phyloP scores from a whole-genome alignment of 2,329 filamentous ascomycete genomes.

The Pseudogymnoascus sp. region DNA sequence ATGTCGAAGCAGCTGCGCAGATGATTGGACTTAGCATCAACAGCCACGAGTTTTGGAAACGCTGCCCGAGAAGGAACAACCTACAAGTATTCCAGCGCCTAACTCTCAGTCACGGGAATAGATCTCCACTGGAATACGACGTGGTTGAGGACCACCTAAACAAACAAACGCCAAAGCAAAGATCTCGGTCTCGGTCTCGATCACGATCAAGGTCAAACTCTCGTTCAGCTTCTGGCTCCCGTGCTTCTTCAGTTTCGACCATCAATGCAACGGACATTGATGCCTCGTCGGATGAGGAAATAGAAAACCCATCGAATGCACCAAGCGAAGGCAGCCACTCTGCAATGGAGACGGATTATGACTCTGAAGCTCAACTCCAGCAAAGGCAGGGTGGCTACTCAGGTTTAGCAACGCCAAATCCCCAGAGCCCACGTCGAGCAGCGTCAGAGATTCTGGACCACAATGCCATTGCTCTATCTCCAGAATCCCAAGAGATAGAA shows the following conservation, averaged over 20 bases:
- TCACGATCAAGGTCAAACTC: slow-evolving; percentile 26
- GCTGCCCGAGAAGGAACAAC: slow-evolving; percentile 43
- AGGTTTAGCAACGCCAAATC: not conserved
- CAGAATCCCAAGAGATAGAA: not conserved
- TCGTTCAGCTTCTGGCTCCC: not conserved
- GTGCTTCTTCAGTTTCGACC: not conserved
- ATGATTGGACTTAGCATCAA: slow-evolving; percentile 44
- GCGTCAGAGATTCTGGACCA: not conserved
- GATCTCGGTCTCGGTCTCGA: slow-evolving; percentile 13
- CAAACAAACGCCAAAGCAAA: slow-evolving; percentile 5
- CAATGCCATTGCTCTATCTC: not conserved
- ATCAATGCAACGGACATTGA: slow-evolving; percentile 9
- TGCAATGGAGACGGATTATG: not conserved
- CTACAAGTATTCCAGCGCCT: slow-evolving; percentile 41
- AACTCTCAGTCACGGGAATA: slow-evolving; percentile 18
- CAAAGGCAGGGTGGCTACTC: not conserved
- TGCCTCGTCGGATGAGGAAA: not conserved
- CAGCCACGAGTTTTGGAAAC: slow-evolving; percentile 43
- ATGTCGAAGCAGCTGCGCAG: slow-evolving; percentile 46
- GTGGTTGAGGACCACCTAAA: slow-evolving; percentile 25
- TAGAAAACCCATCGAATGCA: not conserved
- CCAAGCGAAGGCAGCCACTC: slow-evolving; percentile 13
- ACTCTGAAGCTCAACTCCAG: not conserved
- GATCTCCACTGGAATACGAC: slow-evolving; percentile 30
- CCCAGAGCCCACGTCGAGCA: not conserved